Percentiles rank a stretch among this genome's conserved stretches.
Evolutionary conservation across 805 yeast species (phyloP).

Genomic region (Candida broadrunensis): DNA sequence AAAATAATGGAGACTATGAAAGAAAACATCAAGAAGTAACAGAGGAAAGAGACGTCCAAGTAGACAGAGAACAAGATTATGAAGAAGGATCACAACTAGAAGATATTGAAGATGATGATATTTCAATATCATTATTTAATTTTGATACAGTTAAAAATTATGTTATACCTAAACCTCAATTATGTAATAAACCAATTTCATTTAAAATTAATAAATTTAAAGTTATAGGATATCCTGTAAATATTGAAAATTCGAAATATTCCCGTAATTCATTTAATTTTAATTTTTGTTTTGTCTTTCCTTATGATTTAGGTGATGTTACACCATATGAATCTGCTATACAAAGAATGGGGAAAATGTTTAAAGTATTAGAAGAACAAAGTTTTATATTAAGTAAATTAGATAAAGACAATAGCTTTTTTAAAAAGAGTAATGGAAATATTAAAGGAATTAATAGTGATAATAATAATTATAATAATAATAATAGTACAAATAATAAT

Average conservation of each 20-base stretch:
- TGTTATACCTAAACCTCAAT: slow-evolving; percentile 88
- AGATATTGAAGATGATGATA: slow-evolving; percentile 16
- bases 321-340: slow-evolving; percentile 86
- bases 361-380: slow-evolving; percentile 88
- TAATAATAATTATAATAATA: background rate
- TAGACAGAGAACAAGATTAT: slow-evolving; percentile 12
- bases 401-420: slow-evolving; percentile 39
- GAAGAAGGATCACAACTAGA: background rate
- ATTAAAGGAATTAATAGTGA: background rate
- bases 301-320: slow-evolving; percentile 67
- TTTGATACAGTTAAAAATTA: slow-evolving; percentile 88
- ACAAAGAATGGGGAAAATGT: slow-evolving; percentile 81
- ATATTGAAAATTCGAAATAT: slow-evolving; percentile 68
- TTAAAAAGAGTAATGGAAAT: slow-evolving; percentile 17
- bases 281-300: slow-evolving; percentile 90
- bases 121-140: slow-evolving; percentile 43
- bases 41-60: slow-evolving; percentile 8
- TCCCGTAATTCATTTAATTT: slow-evolving; percentile 90
- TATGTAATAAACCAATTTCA: slow-evolving; percentile 79
- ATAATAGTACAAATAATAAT: background rate
- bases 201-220: slow-evolving; percentile 67
- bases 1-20: background rate
- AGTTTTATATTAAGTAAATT: slow-evolving; percentile 63
- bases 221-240: slow-evolving; percentile 86
- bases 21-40: background rate